Percentiles rank a stretch among this genome's conserved stretches.
Conservation (phyloP, 148 eudicot species). For the Heliosperma pusillum region DNA sequence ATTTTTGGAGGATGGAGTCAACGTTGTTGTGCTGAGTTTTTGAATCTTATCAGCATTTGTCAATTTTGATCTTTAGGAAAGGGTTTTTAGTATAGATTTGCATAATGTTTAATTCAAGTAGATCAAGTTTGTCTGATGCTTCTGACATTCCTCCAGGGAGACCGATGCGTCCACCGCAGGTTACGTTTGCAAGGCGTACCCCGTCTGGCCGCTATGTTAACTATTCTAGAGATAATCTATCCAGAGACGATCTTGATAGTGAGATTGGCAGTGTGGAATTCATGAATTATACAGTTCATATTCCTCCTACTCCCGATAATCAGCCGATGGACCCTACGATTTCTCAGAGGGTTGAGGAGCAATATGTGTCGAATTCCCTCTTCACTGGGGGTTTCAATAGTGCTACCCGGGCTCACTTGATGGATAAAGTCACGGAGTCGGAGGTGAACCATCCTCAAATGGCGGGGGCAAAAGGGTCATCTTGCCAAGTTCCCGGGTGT, state of each 20-base stretch:
- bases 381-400: conserved; percentile 91
- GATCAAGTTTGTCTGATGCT: conserved; percentile 45
- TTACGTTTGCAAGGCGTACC: conserved; percentile 70
- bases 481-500: conserved; percentile 71
- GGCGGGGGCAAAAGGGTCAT: conserved; percentile 93
- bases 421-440: conserved; percentile 91
- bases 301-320: conserved; percentile 91
- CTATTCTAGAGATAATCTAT: conserved; percentile 55
- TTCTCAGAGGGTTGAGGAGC: conserved; percentile 91
- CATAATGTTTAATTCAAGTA: conserved; percentile 39
- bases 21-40: neutral
- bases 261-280: conserved; percentile 60
- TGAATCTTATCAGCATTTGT: no score
- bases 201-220: conserved; percentile 82
- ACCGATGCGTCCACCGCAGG: conserved; percentile 49
- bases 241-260: conserved; percentile 76
- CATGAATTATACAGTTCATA: conserved; percentile 77
- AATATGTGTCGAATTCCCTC: conserved; percentile 82
- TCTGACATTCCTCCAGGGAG: conserved; percentile 46
- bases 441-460: conserved; percentile 91
- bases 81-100: neutral
- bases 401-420: conserved; percentile 87
- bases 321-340: conserved; percentile 83
- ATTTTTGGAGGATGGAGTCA: conserved; percentile 13
- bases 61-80: conserved; percentile 9